Conservation (phyloP, 179 eudicot species). For the Actinidia polygama region DNA sequence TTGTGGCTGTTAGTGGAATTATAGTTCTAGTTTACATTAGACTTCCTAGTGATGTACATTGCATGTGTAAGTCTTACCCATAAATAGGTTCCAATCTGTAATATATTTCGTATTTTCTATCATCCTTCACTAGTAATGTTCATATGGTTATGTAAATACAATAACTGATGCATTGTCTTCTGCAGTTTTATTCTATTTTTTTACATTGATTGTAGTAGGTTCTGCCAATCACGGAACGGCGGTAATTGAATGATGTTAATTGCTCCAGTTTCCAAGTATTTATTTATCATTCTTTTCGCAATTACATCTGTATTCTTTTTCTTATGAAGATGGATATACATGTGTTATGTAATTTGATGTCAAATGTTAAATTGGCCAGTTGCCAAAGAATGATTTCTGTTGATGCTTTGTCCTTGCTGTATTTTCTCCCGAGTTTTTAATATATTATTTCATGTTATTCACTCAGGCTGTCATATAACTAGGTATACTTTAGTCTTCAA, state of each 20-base stretch:
- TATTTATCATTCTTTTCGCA: background rate
- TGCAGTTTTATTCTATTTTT: background rate
- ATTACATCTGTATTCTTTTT: background rate
- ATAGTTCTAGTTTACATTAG: background rate
- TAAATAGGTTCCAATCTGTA: background rate
- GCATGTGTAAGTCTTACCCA: background rate
- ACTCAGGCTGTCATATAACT: background rate
- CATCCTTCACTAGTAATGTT: background rate
- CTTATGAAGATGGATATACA: background rate
- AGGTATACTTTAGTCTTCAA: background rate
- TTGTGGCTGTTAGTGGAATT: background rate
- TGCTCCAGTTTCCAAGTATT: too few relatives aligned
- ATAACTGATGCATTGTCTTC: background rate
- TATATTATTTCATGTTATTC: too few relatives aligned
- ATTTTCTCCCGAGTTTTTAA: background rate
- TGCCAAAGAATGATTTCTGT: background rate
- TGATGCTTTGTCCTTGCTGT: background rate
- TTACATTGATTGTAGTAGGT: background rate
- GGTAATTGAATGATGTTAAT: too few relatives aligned
- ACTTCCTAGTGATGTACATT: background rate
- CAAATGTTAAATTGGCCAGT: background rate
- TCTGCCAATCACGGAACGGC: background rate
- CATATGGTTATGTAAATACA: background rate
- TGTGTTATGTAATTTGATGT: background rate
- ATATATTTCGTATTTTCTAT: background rate